Evolutionary conservation across 352 stramenopile genomes (phyloP).

Genomic region (Elongisporangium undulatum): DNA sequence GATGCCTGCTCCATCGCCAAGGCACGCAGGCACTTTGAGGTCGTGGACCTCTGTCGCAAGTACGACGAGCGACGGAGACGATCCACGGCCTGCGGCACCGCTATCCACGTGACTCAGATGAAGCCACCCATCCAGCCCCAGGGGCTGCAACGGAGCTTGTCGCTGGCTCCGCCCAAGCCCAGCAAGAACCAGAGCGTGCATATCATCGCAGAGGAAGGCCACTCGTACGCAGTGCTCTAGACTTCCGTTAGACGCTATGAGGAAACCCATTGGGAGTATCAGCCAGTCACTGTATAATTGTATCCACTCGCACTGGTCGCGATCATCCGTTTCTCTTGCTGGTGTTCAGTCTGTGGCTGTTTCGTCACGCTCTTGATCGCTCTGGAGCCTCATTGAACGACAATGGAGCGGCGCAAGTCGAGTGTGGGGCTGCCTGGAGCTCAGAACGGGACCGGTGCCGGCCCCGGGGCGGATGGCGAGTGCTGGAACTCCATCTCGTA

Average conservation of each 20-base stretch:
- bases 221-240: conserved; percentile 29
- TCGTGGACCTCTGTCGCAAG: conserved; percentile 23
- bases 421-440: neutral
- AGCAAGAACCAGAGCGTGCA: conserved; percentile 12
- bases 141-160: neutral
- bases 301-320: neutral
- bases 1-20: conserved; percentile 22
- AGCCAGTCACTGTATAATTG: neutral
- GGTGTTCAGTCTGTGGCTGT: neutral
- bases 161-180: neutral
- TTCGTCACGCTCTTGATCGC: neutral
- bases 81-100: neutral
- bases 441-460: conserved; percentile 10
- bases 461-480: conserved; percentile 28
- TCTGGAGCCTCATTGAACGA: neutral
- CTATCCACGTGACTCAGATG: conserved; percentile 1
- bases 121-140: neutral
- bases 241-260: neutral
- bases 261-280: neutral
- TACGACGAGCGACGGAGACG: conserved; percentile 3
- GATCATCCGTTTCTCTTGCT: neutral
- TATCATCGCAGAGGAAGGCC: conserved; percentile 30
- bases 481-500: conserved; percentile 82
- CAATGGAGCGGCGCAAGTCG: conserved; percentile 6
- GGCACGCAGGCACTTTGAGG: conserved; percentile 19